phyloP scores from a whole-genome alignment of 352 stramenopile species.

The Peronosclerospora sorghi region DNA sequence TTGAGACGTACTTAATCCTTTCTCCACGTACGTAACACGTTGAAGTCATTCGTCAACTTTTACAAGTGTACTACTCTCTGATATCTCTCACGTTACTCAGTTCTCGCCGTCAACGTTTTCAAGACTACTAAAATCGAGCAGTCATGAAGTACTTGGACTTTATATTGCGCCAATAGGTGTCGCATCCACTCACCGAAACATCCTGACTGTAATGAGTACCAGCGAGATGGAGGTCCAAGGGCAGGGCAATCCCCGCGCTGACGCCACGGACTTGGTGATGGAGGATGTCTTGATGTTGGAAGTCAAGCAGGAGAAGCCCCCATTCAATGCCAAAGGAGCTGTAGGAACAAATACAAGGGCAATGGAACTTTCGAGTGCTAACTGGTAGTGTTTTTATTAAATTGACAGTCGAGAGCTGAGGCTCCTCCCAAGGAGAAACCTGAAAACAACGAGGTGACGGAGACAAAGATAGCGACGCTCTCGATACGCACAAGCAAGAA shows the following conservation, averaged over 20 bases:
- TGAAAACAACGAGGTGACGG: conserved; percentile 16
- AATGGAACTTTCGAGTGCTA: no score
- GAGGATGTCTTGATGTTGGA: conserved; percentile 4
- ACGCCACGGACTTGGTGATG: conserved; percentile 10
- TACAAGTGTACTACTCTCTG: not conserved
- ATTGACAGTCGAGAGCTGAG: no score
- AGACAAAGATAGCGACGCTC: conserved; percentile 14
- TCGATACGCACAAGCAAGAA: conserved; percentile 55
- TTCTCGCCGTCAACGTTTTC: conserved; percentile 6
- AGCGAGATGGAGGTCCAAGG: conserved; percentile 2
- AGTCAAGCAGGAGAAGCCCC: not conserved
- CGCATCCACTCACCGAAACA: not conserved
- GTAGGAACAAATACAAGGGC: no score
- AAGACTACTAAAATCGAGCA: conserved; percentile 2
- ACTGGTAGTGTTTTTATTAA: no score
- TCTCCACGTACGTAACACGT: not conserved
- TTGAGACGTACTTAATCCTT: no score
- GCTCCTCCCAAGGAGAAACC: no score
- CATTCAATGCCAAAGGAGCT: no score
- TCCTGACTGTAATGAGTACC: conserved; percentile 3
- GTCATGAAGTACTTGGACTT: conserved; percentile 1
- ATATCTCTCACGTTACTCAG: not conserved
- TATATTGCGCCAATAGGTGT: conserved; percentile 1
- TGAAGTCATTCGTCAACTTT: conserved; percentile 7
- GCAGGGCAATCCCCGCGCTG: conserved; percentile 4